These are phyloP conservation scores for Aspergillus sp. DNA, from an alignment of 2,329 filamentous ascomycete species.

Conservation along the genomic window DNA sequence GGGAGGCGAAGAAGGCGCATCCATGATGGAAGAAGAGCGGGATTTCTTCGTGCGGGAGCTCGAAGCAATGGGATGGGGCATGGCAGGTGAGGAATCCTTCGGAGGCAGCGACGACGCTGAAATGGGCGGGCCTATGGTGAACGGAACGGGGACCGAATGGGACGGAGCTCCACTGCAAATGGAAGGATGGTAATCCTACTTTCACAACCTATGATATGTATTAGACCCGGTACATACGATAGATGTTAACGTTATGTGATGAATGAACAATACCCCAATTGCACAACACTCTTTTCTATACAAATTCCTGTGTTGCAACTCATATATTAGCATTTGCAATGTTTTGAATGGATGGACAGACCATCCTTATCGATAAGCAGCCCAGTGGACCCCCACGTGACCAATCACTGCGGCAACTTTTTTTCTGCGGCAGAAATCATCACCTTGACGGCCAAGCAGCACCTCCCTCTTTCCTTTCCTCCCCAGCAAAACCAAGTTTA, in stretches of 20 bases:
- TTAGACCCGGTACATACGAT: neutral
- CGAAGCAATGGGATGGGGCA: slow-evolving; percentile 65
- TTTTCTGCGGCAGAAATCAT: slow-evolving; percentile 29
- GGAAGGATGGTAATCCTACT: slow-evolving; percentile 33
- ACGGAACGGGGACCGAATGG: slow-evolving; percentile 40
- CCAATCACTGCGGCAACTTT: slow-evolving; percentile 26
- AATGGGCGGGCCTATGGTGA: slow-evolving; percentile 28
- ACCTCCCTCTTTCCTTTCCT: neutral
- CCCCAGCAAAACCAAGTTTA: slow-evolving; percentile 20
- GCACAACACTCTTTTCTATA: neutral
- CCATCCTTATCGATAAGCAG: slow-evolving; percentile 34
- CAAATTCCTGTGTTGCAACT: neutral
- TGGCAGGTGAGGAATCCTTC: slow-evolving; percentile 40
- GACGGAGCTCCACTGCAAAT: slow-evolving; percentile 39
- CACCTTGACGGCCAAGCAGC: neutral
- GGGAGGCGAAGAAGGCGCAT: slow-evolving; percentile 50
- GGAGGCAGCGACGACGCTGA: slow-evolving; percentile 33
- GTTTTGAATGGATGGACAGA: neutral
- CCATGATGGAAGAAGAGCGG: slow-evolving; percentile 68
- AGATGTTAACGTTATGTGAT: neutral
- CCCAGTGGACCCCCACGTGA: slow-evolving; percentile 27
- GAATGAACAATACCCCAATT: slow-evolving; percentile 1
- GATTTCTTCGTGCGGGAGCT: slow-evolving; percentile 79
- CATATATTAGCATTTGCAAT: neutral
- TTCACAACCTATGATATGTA: too few species aligned